A percentile compares a stretch with the other conserved stretches of the same genome.
Evolutionary conservation across 2,329 filamentous ascomycete species (phyloP).

Genomic region (Mycocentrospora acerina): DNA sequence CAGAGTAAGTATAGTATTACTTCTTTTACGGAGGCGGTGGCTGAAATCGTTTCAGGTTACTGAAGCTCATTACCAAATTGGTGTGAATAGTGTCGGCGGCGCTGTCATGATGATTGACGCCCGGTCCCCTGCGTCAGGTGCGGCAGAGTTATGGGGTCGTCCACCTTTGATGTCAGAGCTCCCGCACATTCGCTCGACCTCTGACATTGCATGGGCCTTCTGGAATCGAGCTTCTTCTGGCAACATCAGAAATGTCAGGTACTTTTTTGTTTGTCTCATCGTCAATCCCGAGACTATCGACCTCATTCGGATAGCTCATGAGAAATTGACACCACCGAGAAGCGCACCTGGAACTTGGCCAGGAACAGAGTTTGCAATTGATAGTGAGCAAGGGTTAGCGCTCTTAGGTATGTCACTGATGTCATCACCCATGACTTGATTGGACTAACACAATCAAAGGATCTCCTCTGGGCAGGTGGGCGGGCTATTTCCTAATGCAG

Average conservation of each 20-base stretch:
- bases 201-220: conserved; percentile 24
- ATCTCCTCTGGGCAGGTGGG: conserved; percentile 15
- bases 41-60: conserved; percentile 2
- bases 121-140: conserved; percentile 6
- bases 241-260: conserved; percentile 15
- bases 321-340: conserved; percentile 4
- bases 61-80: conserved; percentile 11
- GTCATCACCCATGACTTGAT: too few species aligned
- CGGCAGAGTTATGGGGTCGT: conserved; percentile 11
- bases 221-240: conserved; percentile 10
- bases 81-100: conserved; percentile 10
- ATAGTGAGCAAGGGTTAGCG: conserved; percentile 16
- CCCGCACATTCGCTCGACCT: conserved; percentile 15
- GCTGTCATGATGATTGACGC: conserved; percentile 10
- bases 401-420: too few species aligned
- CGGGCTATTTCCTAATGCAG: conserved; percentile 16
- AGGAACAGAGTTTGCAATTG: conserved; percentile 16
- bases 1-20: neutral
- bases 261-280: conserved; percentile 17
- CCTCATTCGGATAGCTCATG: conserved; percentile 11
- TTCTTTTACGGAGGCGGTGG: neutral
- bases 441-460: too few species aligned
- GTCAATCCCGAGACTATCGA: conserved; percentile 14
- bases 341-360: conserved; percentile 13
- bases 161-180: conserved; percentile 10